Percentiles rank a stretch among this genome's conserved stretches.
Conservation (phyloP, 352 stramenopile genomes). For the Phytopythium litorale region DNA sequence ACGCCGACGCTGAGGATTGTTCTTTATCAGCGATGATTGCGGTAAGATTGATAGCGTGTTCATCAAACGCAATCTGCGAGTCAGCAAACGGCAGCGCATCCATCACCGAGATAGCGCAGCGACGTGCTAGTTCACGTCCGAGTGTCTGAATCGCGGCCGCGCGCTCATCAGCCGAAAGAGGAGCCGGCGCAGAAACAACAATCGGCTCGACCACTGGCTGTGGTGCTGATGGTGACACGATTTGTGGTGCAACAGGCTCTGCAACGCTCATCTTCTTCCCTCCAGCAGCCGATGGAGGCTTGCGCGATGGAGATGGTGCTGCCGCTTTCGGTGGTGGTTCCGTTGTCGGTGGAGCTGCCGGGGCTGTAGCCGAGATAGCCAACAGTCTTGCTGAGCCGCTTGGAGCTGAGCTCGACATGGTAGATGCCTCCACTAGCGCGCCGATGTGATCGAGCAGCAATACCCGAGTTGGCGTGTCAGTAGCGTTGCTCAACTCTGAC, state of each 20-base stretch:
- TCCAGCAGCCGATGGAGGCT: neutral
- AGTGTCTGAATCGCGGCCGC: neutral
- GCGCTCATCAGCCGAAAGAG: neutral
- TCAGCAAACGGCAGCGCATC: conserved; percentile 5
- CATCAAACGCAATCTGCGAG: neutral
- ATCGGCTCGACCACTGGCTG: neutral
- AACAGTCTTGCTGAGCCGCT: neutral
- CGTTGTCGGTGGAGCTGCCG: neutral
- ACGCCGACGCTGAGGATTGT: neutral
- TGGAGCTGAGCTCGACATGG: neutral
- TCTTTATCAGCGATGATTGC: neutral
- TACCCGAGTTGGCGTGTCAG: conserved; percentile 14
- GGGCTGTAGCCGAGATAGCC: neutral
- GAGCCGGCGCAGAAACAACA: neutral
- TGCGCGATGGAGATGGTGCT: conserved; percentile 3
- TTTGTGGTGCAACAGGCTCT: neutral
- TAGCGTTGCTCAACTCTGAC: too few species aligned
- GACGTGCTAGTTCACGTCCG: neutral
- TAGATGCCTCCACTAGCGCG: neutral
- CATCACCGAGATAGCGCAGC: neutral
- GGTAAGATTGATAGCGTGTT: too few species aligned
- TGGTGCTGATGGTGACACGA: neutral
- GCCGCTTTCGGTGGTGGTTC: neutral
- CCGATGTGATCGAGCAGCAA: conserved; percentile 42
- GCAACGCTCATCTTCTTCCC: conserved; percentile 2